Base-by-base conservation (phyloP, 2,329 filamentous ascomycete species). In the Exophiala aquamarina region DNA sequence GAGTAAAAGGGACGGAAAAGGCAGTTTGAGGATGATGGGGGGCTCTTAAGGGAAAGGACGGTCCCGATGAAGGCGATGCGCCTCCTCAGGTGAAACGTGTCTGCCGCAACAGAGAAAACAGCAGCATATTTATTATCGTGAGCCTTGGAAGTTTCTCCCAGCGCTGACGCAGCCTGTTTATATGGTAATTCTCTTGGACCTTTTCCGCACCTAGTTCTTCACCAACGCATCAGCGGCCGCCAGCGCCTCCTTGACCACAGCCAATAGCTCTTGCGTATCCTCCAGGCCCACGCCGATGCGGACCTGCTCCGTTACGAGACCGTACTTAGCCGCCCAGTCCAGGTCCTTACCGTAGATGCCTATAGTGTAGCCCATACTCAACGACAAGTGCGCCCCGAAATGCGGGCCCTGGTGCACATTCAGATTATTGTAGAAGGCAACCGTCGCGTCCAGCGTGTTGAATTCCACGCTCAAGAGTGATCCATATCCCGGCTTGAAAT, bases 391-490 rank as follows among this genome's bases (percentile, higher is more conserved):
- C 1, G 53, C 52, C 1, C 56, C 56, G 5, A 58, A 43, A 47
- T 55, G 51, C 29, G 61, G 57, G 1, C 65, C 63, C 42, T 66
- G 65, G 15, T 57, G 57, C 7, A 66, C 51, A 44, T 65, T 54
- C 15, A 69, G 47, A 4, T 44, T 44, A 44, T 67, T 57, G 47
- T 64, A 64, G 41, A 68, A 68, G 1, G 44, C 40, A 8, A 54
- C 53, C 2, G 65, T 60, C 13, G 52, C 32, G 3, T 41, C 31
- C 13, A 44, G 17, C 33, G 28, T 31, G 2, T 46, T 35, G 35
- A 83, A 75, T 35, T 80, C 74, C 20, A 82, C 63, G 7, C 65
- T 74, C 11, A 82, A 59, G 1, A 82, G 70, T 54, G 75, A 80
- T 2, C 79, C 79, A 56, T 79, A 78, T 0, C 78, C 78, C 0